Conservation (phyloP, 495 filamentous ascomycete genomes). For the Podospora bellae-mahoneyi region DNA sequence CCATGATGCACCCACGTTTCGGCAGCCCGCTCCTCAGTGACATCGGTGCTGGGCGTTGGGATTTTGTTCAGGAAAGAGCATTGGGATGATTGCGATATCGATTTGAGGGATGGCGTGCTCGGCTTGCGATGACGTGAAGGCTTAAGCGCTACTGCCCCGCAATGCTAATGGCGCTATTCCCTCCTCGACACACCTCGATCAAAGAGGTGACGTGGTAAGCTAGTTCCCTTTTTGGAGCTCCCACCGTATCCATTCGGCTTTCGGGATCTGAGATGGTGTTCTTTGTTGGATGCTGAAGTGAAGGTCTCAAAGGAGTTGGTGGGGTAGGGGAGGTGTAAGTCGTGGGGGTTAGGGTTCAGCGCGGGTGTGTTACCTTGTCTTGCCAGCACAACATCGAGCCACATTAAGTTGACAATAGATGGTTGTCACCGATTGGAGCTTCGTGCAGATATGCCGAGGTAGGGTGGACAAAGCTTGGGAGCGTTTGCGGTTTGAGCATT, state of each 20-base stretch:
- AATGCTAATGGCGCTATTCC: conserved; percentile 1
- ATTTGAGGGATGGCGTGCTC: conserved; percentile 27
- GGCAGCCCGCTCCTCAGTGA: background rate
- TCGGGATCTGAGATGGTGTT: background rate
- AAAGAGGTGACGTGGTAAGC: background rate
- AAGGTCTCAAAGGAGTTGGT: background rate
- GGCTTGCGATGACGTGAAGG: conserved; percentile 21
- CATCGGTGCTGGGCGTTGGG: background rate
- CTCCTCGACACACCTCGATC: background rate
- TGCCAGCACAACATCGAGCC: no score
- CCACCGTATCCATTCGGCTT: background rate
- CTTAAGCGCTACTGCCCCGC: conserved; percentile 11
- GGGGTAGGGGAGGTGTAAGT: background rate
- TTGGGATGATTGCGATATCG: conserved; percentile 24
- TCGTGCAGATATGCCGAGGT: background rate
- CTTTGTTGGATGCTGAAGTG: background rate
- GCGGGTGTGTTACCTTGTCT: background rate
- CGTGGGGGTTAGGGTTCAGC: background rate
- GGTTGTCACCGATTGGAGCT: background rate
- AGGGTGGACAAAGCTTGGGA: background rate
- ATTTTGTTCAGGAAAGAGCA: background rate
- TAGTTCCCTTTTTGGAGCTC: background rate
- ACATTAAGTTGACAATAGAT: background rate
- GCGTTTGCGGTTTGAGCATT: no score
- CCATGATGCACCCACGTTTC: background rate